Conservation (phyloP, 1,139 yeast genomes). For the Lodderomyces oxycetoniae region DNA sequence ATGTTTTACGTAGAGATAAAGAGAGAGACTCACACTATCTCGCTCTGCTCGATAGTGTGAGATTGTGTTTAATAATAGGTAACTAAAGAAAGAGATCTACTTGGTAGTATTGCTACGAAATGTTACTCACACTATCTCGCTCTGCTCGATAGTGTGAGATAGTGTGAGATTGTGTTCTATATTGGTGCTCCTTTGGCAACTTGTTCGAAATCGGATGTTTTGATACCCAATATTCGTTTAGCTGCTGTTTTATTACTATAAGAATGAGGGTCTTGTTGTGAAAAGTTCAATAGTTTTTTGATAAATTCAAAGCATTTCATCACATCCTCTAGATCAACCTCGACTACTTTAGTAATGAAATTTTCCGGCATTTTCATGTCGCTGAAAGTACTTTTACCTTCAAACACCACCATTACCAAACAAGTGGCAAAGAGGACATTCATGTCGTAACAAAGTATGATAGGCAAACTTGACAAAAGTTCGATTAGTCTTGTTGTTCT, state of each 20-base stretch:
- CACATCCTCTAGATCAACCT: conserved; percentile 20
- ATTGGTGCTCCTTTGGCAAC: conserved; percentile 2
- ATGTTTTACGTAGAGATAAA: too few species aligned
- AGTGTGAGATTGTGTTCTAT: not conserved
- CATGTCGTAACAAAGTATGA: conserved; percentile 33
- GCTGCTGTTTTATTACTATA: conserved; percentile 29
- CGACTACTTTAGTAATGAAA: conserved; percentile 19
- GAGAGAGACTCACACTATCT: too few species aligned
- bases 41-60: too few species aligned
- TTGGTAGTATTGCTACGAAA: too few species aligned
- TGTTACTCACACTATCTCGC: not conserved
- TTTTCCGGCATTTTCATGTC: conserved; percentile 23
- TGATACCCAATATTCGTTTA: conserved; percentile 19
- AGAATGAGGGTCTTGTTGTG: conserved; percentile 27
- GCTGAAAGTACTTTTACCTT: conserved; percentile 23
- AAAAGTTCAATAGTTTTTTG: conserved; percentile 23
- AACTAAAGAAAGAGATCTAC: too few species aligned
- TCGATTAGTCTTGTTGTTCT: conserved; percentile 36
- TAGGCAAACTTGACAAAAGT: conserved; percentile 38
- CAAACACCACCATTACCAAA: conserved; percentile 27
- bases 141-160: too few species aligned
- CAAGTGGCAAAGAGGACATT: conserved; percentile 32
- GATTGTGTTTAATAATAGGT: too few species aligned
- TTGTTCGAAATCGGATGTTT: conserved; percentile 5
- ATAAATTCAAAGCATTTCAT: conserved; percentile 34